Conservation (phyloP, 768 basidiomycete genomes). For the Antrodiella citrinella region DNA sequence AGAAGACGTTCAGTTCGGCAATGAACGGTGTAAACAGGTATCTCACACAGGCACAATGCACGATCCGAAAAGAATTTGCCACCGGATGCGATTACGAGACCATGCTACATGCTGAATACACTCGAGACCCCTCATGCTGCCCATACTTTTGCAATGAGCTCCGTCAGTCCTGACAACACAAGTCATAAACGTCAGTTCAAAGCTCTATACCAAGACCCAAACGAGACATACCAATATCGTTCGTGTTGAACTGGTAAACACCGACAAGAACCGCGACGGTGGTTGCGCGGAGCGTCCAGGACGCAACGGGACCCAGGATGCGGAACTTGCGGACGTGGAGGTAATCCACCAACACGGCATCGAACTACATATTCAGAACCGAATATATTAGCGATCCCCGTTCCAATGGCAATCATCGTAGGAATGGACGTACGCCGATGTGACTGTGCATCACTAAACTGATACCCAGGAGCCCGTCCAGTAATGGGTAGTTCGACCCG, state of each 20-base stretch:
- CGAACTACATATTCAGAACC: slow-evolving; percentile 45
- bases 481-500: slow-evolving; percentile 66
- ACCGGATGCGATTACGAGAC: no score
- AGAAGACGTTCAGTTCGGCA: no score
- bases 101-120: no score
- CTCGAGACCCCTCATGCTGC: no score
- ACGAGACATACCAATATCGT: slow-evolving; percentile 86
- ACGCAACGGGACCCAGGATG: slow-evolving; percentile 53
- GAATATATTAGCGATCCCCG: neutral
- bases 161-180: slow-evolving; percentile 81
- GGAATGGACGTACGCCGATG: slow-evolving; percentile 63
- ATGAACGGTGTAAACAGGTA: no score
- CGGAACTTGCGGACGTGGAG: slow-evolving; percentile 92
- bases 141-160: slow-evolving; percentile 80
- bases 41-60: no score
- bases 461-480: slow-evolving; percentile 86
- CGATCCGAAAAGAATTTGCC: no score
- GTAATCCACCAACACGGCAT: slow-evolving; percentile 77
- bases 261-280: slow-evolving; percentile 84
- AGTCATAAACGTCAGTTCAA: no score
- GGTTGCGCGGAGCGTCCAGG: slow-evolving; percentile 71
- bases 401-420: neutral
- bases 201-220: neutral
- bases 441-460: slow-evolving; percentile 92
- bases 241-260: slow-evolving; percentile 97